Evolutionary conservation across 768 basidiomycete genomes (phyloP), one percentile per base, ranked within the genome.

Genomic region (Suillus variegatus): DNA sequence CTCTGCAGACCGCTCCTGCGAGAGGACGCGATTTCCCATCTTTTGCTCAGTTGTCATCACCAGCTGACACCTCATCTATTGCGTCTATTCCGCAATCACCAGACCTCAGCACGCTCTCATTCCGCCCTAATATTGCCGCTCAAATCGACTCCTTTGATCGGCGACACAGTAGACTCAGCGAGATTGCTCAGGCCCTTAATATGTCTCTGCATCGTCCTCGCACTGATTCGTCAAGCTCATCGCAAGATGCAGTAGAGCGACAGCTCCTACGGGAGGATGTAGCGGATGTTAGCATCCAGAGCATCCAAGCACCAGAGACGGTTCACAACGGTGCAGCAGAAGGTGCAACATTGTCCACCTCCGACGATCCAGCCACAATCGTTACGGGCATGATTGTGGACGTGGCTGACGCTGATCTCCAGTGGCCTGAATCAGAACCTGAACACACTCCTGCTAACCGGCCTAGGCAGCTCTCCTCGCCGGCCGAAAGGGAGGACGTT

Each of bases 181-280:
- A 32, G 28, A 20, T 43, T 32, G 41, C 58, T 28, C 58, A 60
- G 41, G 18, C 25, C 28, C 40, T 32, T n/a, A 55, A 55, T 35
- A 18, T 32, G 12, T 28, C 25, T 20, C 6, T 43, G 25, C 41
- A 28, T 9, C 61, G 38, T 22, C 49, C 62, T 40, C 47, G 36
- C 60, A 75, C 80, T 35, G 54, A 68, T 20, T 74, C 77, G 35
- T 80, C 80, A 20, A 69, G 69, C 18, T 74, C 69, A 43, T 84
- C 83, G 8, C 79, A 80, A 63, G 76, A 75, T 43, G 80, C 74
- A 13, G 84, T 86, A 25, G 82, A 84, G 67, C 75, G 76, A 38
- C 82, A 85, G n/a, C 76, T 86, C 40, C 85, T 84, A 0, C 84
- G 84, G 70, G 77, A 73, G 41, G 73, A 69, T 14, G 68, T 66